A percentile compares a stretch with the other conserved stretches of the same genome.
Conservation (phyloP, 2,329 filamentous ascomycete genomes). For the Fusarium sp. region DNA sequence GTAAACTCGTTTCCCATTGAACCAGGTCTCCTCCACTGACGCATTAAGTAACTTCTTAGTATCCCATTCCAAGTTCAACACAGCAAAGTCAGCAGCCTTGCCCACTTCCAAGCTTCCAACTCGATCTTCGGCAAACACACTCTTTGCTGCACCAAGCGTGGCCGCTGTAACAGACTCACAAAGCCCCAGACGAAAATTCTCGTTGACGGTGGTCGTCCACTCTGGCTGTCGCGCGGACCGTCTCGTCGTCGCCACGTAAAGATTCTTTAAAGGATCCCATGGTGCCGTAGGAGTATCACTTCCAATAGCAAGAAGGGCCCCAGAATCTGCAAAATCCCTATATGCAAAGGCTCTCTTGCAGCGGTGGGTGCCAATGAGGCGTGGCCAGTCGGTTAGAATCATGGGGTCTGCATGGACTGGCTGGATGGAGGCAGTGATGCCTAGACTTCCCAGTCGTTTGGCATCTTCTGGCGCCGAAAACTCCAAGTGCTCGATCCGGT, state of each 20-base stretch:
- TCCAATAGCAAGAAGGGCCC: conserved; percentile 61
- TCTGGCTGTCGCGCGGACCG: conserved; percentile 58
- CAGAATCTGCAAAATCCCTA: conserved; percentile 62
- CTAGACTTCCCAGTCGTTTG: conserved; percentile 60
- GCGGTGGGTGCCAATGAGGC: conserved; percentile 59
- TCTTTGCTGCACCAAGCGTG: conserved; percentile 60
- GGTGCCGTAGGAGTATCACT: conserved; percentile 65
- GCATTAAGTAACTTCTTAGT: too few relatives aligned
- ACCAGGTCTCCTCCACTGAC: too few relatives aligned
- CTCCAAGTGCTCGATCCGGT: conserved; percentile 64
- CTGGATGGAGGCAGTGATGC: conserved; percentile 65
- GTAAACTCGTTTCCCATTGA: too few relatives aligned
- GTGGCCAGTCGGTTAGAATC: conserved; percentile 65
- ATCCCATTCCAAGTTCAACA: conserved; percentile 58
- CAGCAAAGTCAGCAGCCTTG: conserved; percentile 62
- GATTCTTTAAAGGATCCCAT: conserved; percentile 58
- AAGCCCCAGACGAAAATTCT: conserved; percentile 58
- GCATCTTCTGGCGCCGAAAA: conserved; percentile 53
- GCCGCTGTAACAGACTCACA: conserved; percentile 60
- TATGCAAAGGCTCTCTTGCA: conserved; percentile 67
- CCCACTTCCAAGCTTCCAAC: conserved; percentile 59
- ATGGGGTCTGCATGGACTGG: conserved; percentile 65
- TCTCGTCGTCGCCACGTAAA: conserved; percentile 64
- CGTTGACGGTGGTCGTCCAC: conserved; percentile 54
- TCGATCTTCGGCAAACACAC: conserved; percentile 57